A percentile compares a stretch with the other conserved stretches of the same genome.
Conservation (phyloP, 2,329 filamentous ascomycete species). For the Sclerotinia glacialis region DNA sequence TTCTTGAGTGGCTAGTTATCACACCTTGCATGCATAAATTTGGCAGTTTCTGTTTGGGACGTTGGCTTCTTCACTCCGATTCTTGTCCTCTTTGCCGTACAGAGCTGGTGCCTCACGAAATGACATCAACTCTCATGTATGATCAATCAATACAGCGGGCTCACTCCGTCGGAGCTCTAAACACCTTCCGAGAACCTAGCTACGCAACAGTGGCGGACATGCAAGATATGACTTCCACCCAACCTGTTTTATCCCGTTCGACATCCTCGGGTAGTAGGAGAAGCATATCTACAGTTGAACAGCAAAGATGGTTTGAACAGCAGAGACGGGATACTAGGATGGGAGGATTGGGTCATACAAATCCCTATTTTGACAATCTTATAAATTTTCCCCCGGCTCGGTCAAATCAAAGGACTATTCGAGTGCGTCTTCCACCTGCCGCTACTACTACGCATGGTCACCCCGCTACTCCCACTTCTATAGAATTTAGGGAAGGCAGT, state of each 20-base stretch:
- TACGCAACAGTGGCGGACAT: too few species aligned
- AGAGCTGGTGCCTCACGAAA: not conserved
- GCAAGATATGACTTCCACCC: not conserved
- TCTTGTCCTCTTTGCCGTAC: slow-evolving; percentile 3
- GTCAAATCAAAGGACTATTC: fast-evolving
- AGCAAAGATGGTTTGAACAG: not conserved
- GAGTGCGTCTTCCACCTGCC: too few species aligned
- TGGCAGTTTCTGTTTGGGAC: not conserved
- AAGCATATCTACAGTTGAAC: not conserved
- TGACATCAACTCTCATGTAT: not conserved
- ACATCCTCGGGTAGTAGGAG: not conserved
- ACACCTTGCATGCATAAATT: slow-evolving; percentile 12
- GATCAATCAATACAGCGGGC: not conserved
- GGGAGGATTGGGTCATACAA: not conserved
- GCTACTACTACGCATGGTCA: not conserved
- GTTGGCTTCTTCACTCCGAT: not conserved
- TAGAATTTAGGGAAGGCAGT: too few species aligned
- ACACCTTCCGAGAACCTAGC: not conserved
- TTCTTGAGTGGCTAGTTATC: not conserved
- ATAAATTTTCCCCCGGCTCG: fast-evolving
- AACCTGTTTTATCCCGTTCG: not conserved
- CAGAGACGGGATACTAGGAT: not conserved
- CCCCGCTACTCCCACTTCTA: not conserved
- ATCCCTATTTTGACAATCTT: too few species aligned
- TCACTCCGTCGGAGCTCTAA: not conserved